Evolutionary conservation across 306 rosid species (phyloP).

Genomic region (Biancaea sappan): DNA sequence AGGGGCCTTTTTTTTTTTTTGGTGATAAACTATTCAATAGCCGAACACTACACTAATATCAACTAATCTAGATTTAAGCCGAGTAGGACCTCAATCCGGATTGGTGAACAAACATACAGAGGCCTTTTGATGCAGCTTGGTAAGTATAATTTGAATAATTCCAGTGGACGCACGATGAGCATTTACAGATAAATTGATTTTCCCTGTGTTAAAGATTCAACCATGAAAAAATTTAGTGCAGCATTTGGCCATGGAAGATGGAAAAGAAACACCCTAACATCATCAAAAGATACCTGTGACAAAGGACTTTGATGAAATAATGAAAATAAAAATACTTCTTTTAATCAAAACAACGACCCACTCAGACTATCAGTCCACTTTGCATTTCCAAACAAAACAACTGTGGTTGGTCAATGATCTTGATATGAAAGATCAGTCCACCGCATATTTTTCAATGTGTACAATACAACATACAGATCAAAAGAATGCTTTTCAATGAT

Average conservation of each 20-base stretch:
- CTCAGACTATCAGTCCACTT: neutral
- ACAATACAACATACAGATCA: constrained; percentile 7
- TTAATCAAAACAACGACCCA: neutral
- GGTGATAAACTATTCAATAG: too few species aligned
- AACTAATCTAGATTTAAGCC: too few species aligned
- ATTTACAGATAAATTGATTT: constrained; percentile 11
- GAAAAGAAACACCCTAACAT: neutral
- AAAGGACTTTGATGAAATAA: neutral
- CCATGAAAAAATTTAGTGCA: neutral
- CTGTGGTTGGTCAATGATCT: neutral
- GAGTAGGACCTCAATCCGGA: too few species aligned
- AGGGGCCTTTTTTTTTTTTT: constrained; percentile 8
- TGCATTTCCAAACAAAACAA: neutral
- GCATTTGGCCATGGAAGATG: constrained; percentile 16
- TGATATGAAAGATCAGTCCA: constrained; percentile 15
- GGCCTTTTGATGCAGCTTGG: neutral
- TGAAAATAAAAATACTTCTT: neutral
- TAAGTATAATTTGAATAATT: neutral
- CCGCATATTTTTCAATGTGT: neutral
- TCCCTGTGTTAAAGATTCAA: neutral
- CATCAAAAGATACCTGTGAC: neutral
- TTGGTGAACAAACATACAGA: too few species aligned
- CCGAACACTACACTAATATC: too few species aligned
- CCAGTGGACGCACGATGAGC: constrained; percentile 13
- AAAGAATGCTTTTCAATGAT: constrained; percentile 27